Base-by-base conservation (phyloP, 1,139 yeast genomes). In the Wickerhamiella pararugosa region DNA sequence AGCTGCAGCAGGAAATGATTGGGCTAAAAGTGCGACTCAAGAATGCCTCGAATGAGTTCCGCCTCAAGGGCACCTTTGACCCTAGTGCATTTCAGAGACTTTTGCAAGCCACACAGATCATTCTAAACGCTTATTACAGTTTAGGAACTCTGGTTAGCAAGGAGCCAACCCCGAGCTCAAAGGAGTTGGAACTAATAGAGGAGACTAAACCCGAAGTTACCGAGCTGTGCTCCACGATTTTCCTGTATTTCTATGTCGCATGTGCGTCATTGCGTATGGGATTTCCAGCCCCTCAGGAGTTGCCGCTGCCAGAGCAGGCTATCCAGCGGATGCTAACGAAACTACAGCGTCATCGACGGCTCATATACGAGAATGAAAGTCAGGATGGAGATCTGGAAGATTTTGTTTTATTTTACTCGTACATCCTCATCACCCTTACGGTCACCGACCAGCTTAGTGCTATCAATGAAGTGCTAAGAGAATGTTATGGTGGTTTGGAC, bases 301-400 rank as follows among this genome's bases (percentile, higher is more conserved):
- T 87, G 4, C 92, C 92, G 0, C 76, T 84, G 0, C 78, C 84
- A 0, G 82, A 75, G 40, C 82, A 78, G 56, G 80, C 93, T 0
- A 73, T 76, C 53, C 83, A 78, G 48, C 61, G 87, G 32, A 66
- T 82, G 64, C 64, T 81, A 51, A 70, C 67, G 38, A 80, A 79
- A 52, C 64, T 81, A 49, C 60, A 56, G 44, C 58, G 53, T 34
- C 57, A 51, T 42, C 53, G 67, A 3, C 25, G 26, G 25, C 30
- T 25, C 6, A 25, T 41, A 10, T 7, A 36, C 4, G 34, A 32
- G 25, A n/a, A 33, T 34, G 10, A 43, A 11, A 2, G 27, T 11
- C 30, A 33, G 29, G 36, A 39, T 15, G 50, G 51, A 5, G 53
- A 61, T 68, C 55, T 67, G 50, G 81, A 78, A 47, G 93, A 81